phyloP scores from a whole-genome alignment of 495 filamentous ascomycete genomes.

The Podospora pseudocomata region DNA sequence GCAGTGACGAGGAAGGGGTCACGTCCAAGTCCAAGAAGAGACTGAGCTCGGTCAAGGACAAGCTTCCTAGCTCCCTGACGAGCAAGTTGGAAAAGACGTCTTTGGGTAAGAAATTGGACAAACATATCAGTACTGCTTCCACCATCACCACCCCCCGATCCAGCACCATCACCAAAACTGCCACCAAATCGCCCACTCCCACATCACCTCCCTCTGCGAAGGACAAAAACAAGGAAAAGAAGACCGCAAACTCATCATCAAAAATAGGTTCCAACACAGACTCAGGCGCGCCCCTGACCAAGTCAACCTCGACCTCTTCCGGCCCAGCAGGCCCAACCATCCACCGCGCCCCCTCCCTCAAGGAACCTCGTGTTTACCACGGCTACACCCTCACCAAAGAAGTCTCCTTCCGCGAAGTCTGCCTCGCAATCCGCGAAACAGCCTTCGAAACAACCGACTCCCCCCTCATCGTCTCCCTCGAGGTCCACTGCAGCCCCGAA shows the following conservation, averaged over 20 bases:
- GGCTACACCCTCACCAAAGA: constrained; percentile 89
- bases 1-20: constrained; percentile 31
- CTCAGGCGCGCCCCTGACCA: background rate
- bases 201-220: background rate
- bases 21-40: constrained; percentile 4
- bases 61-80: constrained; percentile 37
- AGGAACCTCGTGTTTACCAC: constrained; percentile 78
- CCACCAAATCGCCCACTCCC: background rate
- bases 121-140: constrained; percentile 12
- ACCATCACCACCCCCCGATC: constrained; percentile 1
- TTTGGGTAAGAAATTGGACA: constrained; percentile 38
- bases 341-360: constrained; percentile 14
- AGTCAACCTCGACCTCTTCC: background rate
- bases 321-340: background rate
- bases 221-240: background rate
- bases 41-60: constrained; percentile 34
- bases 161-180: background rate
- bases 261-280: background rate
- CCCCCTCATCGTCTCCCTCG: constrained; percentile 83
- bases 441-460: constrained; percentile 70
- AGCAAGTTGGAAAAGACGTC: constrained; percentile 38
- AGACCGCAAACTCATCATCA: constrained; percentile 4
- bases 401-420: constrained; percentile 79
- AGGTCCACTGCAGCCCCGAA: constrained; percentile 72
- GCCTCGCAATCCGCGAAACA: constrained; percentile 69